A percentile compares a stretch with the other conserved stretches of the same genome.
These are phyloP conservation scores for Emergomyces pasteurianus DNA, from an alignment of 2,329 filamentous ascomycete genomes.

Conservation along the genomic window DNA sequence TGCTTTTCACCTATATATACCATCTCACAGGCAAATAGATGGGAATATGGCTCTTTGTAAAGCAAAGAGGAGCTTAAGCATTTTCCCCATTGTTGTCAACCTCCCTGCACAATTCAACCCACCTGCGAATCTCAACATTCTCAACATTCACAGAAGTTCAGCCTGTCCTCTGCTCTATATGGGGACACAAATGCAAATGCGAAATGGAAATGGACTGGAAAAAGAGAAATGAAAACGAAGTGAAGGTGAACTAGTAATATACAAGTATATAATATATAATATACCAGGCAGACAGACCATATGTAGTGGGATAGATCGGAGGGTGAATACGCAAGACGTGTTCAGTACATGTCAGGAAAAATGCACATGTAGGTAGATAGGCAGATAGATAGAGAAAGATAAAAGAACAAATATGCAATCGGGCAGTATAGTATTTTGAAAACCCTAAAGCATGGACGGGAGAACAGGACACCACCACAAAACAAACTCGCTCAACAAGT, in stretches of 20 bases:
- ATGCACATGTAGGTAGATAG: neutral
- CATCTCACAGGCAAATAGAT: neutral
- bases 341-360: neutral
- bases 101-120: too few species aligned
- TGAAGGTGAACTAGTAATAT: neutral
- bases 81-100: neutral
- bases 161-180: neutral
- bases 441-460: neutral
- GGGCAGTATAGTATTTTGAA: neutral
- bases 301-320: neutral
- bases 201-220: too few species aligned
- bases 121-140: too few species aligned
- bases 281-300: neutral
- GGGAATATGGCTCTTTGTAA: neutral
- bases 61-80: neutral
- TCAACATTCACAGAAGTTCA: neutral
- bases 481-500: slow-evolving; percentile 45
- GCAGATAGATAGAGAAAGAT: neutral
- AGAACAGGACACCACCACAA: neutral
- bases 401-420: neutral
- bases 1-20: neutral
- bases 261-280: neutral
- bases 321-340: neutral
- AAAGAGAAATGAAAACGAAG: neutral
- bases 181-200: too few species aligned